Percentiles rank a stretch among this genome's conserved stretches.
Evolutionary conservation across 108 stramenopile species (phyloP).

Genomic region (Nannochloropsis gaditana): DNA sequence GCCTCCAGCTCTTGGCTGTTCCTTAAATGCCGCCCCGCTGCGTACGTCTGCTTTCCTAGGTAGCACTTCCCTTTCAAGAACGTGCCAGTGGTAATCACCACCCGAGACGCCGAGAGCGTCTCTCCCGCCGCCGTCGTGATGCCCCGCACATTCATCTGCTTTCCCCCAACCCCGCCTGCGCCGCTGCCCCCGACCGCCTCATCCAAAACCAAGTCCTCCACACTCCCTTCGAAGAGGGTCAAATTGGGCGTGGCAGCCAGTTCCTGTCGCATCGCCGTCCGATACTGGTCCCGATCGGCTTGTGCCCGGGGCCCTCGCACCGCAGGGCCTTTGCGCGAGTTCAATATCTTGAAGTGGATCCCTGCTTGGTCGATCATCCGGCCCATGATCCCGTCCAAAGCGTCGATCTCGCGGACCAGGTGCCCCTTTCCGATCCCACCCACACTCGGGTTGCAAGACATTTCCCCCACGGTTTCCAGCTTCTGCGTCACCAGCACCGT

Average conservation of each 20-base stretch:
- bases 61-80: constrained; percentile 77
- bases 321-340: constrained; percentile 65
- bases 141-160: constrained; percentile 38
- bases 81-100: constrained; percentile 95
- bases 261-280: constrained; percentile 67
- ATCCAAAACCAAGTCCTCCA: constrained; percentile 83
- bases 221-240: constrained; percentile 70
- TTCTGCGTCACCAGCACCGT: constrained; percentile 87
- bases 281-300: constrained; percentile 94
- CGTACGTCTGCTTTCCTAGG: constrained; percentile 65
- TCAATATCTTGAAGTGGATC: constrained; percentile 88
- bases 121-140: constrained; percentile 61
- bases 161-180: neutral
- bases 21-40: constrained; percentile 82
- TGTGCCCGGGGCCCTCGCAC: constrained; percentile 66
- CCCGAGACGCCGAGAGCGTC: constrained; percentile 31
- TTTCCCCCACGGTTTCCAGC: constrained; percentile 65
- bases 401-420: constrained; percentile 92
- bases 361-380: constrained; percentile 79
- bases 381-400: constrained; percentile 90
- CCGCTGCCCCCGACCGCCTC: constrained; percentile 56
- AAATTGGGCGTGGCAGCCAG: constrained; percentile 67
- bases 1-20: constrained; percentile 85
- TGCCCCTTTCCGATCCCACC: constrained; percentile 99
- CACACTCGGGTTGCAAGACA: constrained; percentile 95